A percentile compares a stretch with the other conserved stretches of the same genome.
These are phyloP conservation scores for Thyridium curvatum DNA, from an alignment of 2,329 filamentous ascomycete genomes.

Conservation along the genomic window DNA sequence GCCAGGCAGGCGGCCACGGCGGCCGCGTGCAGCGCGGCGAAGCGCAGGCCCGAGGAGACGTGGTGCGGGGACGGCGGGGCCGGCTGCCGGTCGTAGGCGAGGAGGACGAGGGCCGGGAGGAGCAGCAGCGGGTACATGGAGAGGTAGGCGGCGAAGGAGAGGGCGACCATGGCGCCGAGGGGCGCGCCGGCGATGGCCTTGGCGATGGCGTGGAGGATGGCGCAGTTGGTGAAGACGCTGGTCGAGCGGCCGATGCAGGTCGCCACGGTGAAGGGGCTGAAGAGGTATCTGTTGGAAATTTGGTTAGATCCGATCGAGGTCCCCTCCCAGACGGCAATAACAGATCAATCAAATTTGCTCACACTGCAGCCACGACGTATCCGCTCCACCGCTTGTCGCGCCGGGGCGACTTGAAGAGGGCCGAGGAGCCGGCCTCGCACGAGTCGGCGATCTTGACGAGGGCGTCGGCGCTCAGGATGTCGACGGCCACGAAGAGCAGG, in stretches of 20 bases:
- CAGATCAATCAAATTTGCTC: too few relatives aligned
- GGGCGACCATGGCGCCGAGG: conserved; percentile 72
- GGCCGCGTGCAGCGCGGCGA: conserved; percentile 46
- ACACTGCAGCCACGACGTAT: conserved; percentile 73
- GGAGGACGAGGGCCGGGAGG: conserved; percentile 72
- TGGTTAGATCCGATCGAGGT: too few relatives aligned
- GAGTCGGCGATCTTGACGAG: conserved; percentile 76
- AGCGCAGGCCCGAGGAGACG: conserved; percentile 33
- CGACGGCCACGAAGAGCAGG: conserved; percentile 73
- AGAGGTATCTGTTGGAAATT: conserved; percentile 60
- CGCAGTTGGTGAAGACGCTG: conserved; percentile 80
- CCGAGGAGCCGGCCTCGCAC: conserved; percentile 68
- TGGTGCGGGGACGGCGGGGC: conserved; percentile 13
- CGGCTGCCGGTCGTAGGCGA: conserved; percentile 66
- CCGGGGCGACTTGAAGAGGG: conserved; percentile 71
- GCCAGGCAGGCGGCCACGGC: conserved; percentile 50
- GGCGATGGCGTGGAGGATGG: conserved; percentile 76
- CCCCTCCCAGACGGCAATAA: too few relatives aligned
- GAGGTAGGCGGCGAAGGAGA: conserved; percentile 83
- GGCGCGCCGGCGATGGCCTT: conserved; percentile 71
- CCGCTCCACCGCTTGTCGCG: conserved; percentile 70
- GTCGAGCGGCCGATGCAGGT: conserved; percentile 89
- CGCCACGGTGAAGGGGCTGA: conserved; percentile 90
- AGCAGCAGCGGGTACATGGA: conserved; percentile 88
- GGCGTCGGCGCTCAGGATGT: conserved; percentile 76